A percentile compares a stretch with the other conserved stretches of the same genome.
Conservation (phyloP, 345 rosid species). For the Eucalyptus sp. region DNA sequence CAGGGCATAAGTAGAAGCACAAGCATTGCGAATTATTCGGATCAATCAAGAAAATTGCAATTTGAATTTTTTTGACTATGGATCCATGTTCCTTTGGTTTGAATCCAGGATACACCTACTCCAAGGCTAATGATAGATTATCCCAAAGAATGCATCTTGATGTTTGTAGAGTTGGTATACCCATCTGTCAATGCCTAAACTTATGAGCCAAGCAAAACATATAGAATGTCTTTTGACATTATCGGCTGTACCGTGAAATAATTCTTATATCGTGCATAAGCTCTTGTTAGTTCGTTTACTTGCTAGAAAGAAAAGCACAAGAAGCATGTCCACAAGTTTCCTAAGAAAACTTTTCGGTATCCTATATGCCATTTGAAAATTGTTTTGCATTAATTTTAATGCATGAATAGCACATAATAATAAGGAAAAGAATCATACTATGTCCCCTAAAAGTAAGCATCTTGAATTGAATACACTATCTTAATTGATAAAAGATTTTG, state of each 20-base stretch:
- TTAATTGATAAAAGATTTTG: not conserved
- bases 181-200: not conserved
- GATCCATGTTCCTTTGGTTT: not conserved
- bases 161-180: not conserved
- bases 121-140: not conserved
- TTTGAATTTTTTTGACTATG: not conserved
- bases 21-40: accelerated
- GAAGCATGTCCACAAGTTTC: not conserved
- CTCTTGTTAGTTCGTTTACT: not conserved
- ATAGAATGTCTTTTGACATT: not conserved
- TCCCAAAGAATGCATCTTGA: not conserved
- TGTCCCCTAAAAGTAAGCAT: not conserved
- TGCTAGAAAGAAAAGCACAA: not conserved
- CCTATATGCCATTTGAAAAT: not conserved
- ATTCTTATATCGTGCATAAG: not conserved
- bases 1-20: not conserved
- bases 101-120: not conserved
- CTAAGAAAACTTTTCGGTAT: not conserved
- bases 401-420: not conserved
- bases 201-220: not conserved
- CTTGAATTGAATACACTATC: not conserved
- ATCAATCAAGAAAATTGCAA: not conserved
- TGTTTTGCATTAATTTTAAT: not conserved
- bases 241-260: not conserved
- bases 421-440: not conserved